Evolutionary conservation across 2,329 filamentous ascomycete species (phyloP).

Genomic region (Cladosporium phlei): DNA sequence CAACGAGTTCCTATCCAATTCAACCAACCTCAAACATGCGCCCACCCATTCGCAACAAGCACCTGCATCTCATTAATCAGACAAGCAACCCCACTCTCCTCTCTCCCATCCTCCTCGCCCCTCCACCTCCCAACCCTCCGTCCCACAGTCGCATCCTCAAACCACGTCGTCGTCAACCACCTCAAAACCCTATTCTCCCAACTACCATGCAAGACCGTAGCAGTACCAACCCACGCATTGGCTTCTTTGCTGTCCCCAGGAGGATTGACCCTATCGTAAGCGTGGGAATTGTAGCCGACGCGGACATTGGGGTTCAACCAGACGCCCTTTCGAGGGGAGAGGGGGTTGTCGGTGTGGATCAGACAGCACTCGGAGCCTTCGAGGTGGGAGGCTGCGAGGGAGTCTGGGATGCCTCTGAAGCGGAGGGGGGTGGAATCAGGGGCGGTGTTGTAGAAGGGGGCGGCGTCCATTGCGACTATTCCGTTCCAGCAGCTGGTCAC

Average conservation of each 20-base stretch:
- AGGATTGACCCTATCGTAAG: constrained; percentile 47
- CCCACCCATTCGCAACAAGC: constrained; percentile 26
- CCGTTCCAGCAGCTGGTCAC: constrained; percentile 66
- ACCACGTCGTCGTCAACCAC: constrained; percentile 36
- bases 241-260: constrained; percentile 19
- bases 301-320: constrained; percentile 66
- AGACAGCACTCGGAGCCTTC: constrained; percentile 79
- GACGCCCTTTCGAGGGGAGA: constrained; percentile 51
- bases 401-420: constrained; percentile 63
- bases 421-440: constrained; percentile 41
- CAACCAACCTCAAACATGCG: constrained; percentile 25
- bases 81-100: constrained; percentile 31
- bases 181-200: constrained; percentile 56
- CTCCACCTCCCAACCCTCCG: constrained; percentile 18
- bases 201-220: constrained; percentile 48
- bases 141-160: constrained; percentile 28
- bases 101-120: constrained; percentile 18
- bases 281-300: constrained; percentile 57
- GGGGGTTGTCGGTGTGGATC: constrained; percentile 66
- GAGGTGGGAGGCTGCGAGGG: constrained; percentile 56
- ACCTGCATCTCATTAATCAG: constrained; percentile 29
- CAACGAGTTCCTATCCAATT: too few species aligned
- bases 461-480: constrained; percentile 45
- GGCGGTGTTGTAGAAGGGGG: constrained; percentile 47
- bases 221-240: constrained; percentile 24